Evolutionary conservation across 208 protist genomes (phyloP), one percentile per base, ranked within the genome.

Genomic region (Porcisia deanei): DNA sequence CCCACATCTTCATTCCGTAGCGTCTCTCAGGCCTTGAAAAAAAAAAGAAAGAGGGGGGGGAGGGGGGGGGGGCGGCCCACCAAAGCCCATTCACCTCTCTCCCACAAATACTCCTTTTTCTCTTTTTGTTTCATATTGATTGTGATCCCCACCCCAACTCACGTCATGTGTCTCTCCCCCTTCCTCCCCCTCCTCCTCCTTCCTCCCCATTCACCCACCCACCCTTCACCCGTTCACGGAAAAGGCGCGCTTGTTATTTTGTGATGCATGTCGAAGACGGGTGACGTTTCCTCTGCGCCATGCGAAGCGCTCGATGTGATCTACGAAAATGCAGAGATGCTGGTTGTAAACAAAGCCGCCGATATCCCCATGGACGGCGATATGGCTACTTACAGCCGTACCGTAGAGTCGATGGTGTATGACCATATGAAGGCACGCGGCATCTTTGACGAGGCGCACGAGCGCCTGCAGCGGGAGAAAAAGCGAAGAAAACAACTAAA

Each of bases 331-430:
- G 77, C 75, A 1, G 86, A 96, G 71, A 73, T 98, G 71, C 71
- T 98, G 8, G 90, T 98, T 20, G 81, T 98, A 18, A 89, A 94
- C 81, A 98, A 98, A 78, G 94, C 96, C 0, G 39, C 77, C 16
- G 87, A 96, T 68, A 78, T 98, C 1, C 79, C 88, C 10, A 97
- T 98, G 87, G 94, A 97, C 76, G 79, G 83, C n/a, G 83, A 87
- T 54, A 71, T 73, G 14, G 39, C 39, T 2, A 16, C 37, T 34
- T 72, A 77, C 34, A 54, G 53, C 8, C 30, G 20, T 41, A 95
- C 87, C 8, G 89, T 97, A 14, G 88, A 90, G 77, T 73, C 67
- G 14, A 88, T 91, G 87, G 90, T 85, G 41, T 66, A 76, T 20
- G 66, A 61, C 41, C 68, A 94, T 68, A 83, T 90, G 82, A 53